Evolutionary conservation across 139 green algal species (phyloP).

Genomic region (Medakamo hakoo): DNA sequence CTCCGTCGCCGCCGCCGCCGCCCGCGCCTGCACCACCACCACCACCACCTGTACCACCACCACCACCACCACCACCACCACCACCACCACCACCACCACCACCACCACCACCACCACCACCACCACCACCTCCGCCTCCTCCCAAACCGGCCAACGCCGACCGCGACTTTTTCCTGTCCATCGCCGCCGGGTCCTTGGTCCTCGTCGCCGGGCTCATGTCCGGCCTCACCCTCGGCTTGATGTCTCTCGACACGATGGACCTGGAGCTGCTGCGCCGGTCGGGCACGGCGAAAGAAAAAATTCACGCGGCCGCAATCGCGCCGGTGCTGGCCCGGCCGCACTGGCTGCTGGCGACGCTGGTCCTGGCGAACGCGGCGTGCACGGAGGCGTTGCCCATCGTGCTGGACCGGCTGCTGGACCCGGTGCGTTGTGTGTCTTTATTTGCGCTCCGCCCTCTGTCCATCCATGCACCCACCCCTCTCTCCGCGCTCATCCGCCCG

Average conservation of each 20-base stretch:
- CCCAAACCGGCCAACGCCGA: no score
- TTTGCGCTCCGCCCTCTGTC: no score
- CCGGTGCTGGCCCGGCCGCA: constrained; percentile 30
- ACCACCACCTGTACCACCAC: no score
- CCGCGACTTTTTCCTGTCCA: constrained; percentile 18
- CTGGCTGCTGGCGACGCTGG: constrained; percentile 38
- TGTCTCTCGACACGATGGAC: constrained; percentile 39
- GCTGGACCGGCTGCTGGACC: constrained; percentile 45
- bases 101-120: no score
- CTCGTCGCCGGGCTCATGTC: constrained; percentile 43
- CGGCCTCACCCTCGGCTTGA: constrained; percentile 52
- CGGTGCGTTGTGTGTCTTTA: no score
- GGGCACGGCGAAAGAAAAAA: constrained; percentile 18
- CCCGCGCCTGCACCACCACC: no score
- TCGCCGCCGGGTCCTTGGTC: constrained; percentile 14
- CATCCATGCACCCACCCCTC: no score
- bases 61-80: no score
- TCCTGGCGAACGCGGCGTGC: constrained; percentile 39
- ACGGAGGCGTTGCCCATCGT: constrained; percentile 47
- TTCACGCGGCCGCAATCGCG: constrained; percentile 16
- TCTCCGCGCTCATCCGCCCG: no score
- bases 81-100: no score
- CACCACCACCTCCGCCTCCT: no score
- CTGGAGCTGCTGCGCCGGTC: constrained; percentile 32
- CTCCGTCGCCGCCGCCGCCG: no score